Conservation (phyloP, 768 basidiomycete genomes). For the Leccinum sublutescens region DNA sequence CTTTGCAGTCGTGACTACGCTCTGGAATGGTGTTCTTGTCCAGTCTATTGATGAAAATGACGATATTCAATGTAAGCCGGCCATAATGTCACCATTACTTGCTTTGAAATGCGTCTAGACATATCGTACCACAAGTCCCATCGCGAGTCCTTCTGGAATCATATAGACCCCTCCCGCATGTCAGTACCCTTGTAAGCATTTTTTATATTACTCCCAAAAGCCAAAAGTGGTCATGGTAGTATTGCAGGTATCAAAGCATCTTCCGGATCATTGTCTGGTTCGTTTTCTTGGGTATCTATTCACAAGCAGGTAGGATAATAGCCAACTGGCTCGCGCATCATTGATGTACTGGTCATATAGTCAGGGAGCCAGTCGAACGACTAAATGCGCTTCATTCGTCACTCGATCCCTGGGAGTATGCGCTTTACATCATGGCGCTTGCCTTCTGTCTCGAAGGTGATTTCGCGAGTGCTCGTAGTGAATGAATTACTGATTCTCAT, state of each 20-base stretch:
- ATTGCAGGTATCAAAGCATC: conserved; percentile 77
- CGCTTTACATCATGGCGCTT: conserved; percentile 75
- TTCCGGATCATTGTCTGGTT: conserved; percentile 79
- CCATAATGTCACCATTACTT: background rate
- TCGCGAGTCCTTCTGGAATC: conserved; percentile 59
- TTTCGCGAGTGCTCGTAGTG: conserved; percentile 8
- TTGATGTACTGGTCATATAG: conserved; percentile 34
- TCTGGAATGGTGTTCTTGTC: conserved; percentile 83
- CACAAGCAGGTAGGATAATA: conserved; percentile 65
- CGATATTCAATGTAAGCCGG: conserved; percentile 70
- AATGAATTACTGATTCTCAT: conserved; percentile 40
- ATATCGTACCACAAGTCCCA: conserved; percentile 60
- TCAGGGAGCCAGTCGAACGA: conserved; percentile 74
- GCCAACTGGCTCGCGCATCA: background rate
- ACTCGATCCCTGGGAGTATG: conserved; percentile 79
- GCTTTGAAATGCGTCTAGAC: conserved; percentile 43
- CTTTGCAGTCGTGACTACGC: conserved; percentile 63
- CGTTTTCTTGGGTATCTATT: conserved; percentile 75
- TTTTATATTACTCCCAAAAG: background rate
- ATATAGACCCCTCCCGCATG: conserved; percentile 73
- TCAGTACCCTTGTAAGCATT: conserved; percentile 66
- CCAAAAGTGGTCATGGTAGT: background rate
- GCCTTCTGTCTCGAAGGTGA: conserved; percentile 80
- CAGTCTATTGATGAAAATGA: conserved; percentile 73
- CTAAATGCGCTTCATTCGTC: conserved; percentile 50